A percentile compares a stretch with the other conserved stretches of the same genome.
Conservation (phyloP, 768 basidiomycete genomes). For the Tylopilus plumbeoviolaceoides region DNA sequence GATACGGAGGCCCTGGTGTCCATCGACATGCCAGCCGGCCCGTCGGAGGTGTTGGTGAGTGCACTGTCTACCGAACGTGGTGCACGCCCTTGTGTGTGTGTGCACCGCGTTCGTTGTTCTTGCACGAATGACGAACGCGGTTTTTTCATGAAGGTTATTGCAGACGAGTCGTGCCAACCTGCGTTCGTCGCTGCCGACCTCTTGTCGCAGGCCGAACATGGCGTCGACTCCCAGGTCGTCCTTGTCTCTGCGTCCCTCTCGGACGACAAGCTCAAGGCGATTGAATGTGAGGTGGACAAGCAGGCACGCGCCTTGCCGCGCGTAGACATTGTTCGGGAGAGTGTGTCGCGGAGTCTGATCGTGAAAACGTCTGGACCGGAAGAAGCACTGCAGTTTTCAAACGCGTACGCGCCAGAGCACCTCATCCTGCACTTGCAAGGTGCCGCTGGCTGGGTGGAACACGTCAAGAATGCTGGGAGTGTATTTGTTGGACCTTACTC, state of each 20-base stretch:
- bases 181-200: slow-evolving; percentile 95
- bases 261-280: slow-evolving; percentile 54
- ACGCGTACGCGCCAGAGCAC: slow-evolving; percentile 98
- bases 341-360: slow-evolving; percentile 87
- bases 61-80: slow-evolving; percentile 49
- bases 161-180: slow-evolving; percentile 81
- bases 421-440: slow-evolving; percentile 85
- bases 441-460: slow-evolving; percentile 57
- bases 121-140: slow-evolving; percentile 32
- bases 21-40: slow-evolving; percentile 99
- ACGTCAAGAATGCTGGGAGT: slow-evolving; percentile 89
- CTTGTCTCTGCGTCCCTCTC: slow-evolving; percentile 77
- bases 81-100: slow-evolving; percentile 48
- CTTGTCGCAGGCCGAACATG: slow-evolving; percentile 97
- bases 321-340: slow-evolving; percentile 86
- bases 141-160: slow-evolving; percentile 68
- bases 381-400: slow-evolving; percentile 85
- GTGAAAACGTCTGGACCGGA: slow-evolving; percentile 63
- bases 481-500: slow-evolving; percentile 95
- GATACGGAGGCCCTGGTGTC: slow-evolving; percentile 94
- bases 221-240: slow-evolving; percentile 96
- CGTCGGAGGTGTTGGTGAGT: slow-evolving; percentile 89
- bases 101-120: slow-evolving; percentile 41
- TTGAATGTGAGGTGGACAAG: slow-evolving; percentile 80
- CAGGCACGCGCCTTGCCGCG: slow-evolving; percentile 87